Percentiles rank a stretch among this genome's conserved stretches.
Evolutionary conservation across 257 asterid species (phyloP).

Genomic region (Gardenia jasminoides): DNA sequence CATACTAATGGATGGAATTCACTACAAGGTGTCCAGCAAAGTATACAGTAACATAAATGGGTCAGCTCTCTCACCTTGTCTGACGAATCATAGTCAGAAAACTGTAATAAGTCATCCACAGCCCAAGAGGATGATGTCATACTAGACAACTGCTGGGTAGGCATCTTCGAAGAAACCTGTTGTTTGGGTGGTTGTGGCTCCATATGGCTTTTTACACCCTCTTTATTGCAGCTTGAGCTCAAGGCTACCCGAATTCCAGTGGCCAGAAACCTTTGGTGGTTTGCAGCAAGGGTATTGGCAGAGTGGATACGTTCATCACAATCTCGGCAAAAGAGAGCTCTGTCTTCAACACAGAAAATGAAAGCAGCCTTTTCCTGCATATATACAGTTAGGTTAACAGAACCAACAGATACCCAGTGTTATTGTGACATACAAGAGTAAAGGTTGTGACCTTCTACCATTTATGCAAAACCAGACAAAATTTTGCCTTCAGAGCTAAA

Average conservation of each 20-base stretch:
- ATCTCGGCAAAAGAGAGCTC: conserved; percentile 90
- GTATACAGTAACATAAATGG: neutral
- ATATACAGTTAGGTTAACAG: neutral
- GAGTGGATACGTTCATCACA: conserved; percentile 91
- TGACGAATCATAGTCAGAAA: conserved; percentile 64
- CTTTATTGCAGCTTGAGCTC: conserved; percentile 50
- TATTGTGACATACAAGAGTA: neutral
- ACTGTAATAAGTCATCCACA: conserved; percentile 73
- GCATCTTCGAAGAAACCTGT: conserved; percentile 33
- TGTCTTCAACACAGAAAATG: conserved; percentile 96
- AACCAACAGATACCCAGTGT: neutral
- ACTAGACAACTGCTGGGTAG: conserved; percentile 39
- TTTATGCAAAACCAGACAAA: neutral
- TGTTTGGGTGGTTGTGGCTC: conserved; percentile 73
- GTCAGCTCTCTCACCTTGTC: conserved; percentile 48
- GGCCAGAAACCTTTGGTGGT: conserved; percentile 87
- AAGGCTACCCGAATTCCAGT: conserved; percentile 94
- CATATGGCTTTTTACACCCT: conserved; percentile 23
- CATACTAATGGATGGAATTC: neutral
- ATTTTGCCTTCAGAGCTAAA: neutral
- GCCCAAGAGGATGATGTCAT: conserved; percentile 69
- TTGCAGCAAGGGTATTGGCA: conserved; percentile 69
- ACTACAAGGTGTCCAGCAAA: neutral
- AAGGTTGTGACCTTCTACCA: neutral
- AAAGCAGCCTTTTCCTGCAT: conserved; percentile 80